Evolutionary conservation across 345 rosid species (phyloP), one percentile per base, ranked within the genome.

Genomic region (Odontarrhena argentea): DNA sequence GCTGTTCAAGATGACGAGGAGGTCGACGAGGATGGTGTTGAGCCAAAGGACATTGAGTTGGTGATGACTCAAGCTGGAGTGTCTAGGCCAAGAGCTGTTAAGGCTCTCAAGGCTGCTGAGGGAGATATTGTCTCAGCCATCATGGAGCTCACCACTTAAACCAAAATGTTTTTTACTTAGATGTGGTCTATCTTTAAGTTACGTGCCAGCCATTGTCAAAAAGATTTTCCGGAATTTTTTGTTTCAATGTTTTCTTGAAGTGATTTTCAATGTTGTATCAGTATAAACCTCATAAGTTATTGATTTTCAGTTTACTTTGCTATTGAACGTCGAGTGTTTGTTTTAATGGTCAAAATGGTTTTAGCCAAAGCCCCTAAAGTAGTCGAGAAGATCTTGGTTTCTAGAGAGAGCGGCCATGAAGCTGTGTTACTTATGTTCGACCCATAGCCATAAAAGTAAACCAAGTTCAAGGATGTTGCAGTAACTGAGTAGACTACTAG

Each of bases 51-150:
- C 70, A 86, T 91, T 50, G 97, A 91, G 53, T 74, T 91, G 83
- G 97, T 91, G 60, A 88, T 91, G 97, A 91, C 97, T 7, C 97
- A 91, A 77, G 97, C 97, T 2, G 96, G 94, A 69, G 97, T 91
- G 41, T 65, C 88, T 2, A 84, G 86, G 78, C 63, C 86, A 22
- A 91, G 71, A 63, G 97, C 97, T 1, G 96, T 91, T 14, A 86
- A 79, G 68, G 80, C 97, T 12, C 89, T 91, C 71, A 91, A 85
- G 81, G 82, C 86, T 66, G 80, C 87, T 0, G 73, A 83, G 50
- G 97, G 97, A 0, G 97, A 91, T 77, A 91, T 91, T 15, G 97
- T 91, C 55, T 47, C 87, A 53, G 96, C 97, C 59, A 91, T 91
- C 46, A 86, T 91, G 96, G 97, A 91, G 73, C 97, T 91, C 36